phyloP scores from a whole-genome alignment of 2,329 filamentous ascomycete genomes.

The Xylaria multiplex region DNA sequence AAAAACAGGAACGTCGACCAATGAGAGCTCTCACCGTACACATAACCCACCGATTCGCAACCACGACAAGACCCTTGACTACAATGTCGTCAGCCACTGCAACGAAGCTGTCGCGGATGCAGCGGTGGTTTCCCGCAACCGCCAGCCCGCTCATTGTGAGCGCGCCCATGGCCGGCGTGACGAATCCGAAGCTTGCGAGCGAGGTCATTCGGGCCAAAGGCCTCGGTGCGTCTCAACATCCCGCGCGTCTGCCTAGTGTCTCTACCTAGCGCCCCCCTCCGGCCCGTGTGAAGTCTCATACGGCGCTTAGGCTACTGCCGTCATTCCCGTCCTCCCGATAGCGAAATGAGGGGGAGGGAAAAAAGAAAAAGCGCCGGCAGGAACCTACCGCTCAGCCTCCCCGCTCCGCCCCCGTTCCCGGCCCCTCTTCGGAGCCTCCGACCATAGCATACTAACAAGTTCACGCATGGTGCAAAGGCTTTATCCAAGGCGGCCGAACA shows the following conservation, averaged over 20 bases:
- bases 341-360: neutral
- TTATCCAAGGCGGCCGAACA: conserved; percentile 49
- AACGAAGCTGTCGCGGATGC: conserved; percentile 40
- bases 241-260: neutral
- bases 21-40: conserved; percentile 24
- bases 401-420: neutral
- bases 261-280: neutral
- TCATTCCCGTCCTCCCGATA: neutral
- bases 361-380: neutral
- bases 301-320: neutral
- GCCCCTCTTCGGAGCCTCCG: too few species aligned
- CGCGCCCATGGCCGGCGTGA: conserved; percentile 55
- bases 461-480: conserved; percentile 40
- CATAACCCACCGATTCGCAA: conserved; percentile 17
- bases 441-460: neutral
- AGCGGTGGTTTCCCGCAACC: conserved; percentile 52
- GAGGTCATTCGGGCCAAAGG: conserved; percentile 55
- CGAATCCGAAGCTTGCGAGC: conserved; percentile 52
- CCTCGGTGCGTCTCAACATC: conserved; percentile 47
- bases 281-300: neutral
- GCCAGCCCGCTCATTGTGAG: conserved; percentile 52
- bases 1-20: neutral
- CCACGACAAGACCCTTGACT: conserved; percentile 22
- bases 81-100: conserved; percentile 21
- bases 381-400: too few species aligned